Conservation (phyloP, 176 grass and related monocot species). For the Melocanna baccifera region DNA sequence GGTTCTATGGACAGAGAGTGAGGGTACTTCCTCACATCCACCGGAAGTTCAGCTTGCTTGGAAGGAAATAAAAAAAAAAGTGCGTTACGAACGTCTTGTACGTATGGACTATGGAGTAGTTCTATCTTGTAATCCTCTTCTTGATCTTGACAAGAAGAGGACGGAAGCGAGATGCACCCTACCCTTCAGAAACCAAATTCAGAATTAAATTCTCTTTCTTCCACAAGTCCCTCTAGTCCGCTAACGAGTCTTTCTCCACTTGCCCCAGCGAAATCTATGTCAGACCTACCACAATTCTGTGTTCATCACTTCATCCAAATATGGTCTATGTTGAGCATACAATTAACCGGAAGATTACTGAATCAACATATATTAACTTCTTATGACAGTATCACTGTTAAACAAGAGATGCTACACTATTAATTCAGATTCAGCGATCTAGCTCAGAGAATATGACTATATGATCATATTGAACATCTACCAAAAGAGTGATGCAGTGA, state of each 20-base stretch:
- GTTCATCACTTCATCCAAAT: background rate
- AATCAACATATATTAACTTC: background rate
- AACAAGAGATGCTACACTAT: background rate
- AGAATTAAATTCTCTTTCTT: background rate
- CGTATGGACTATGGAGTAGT: background rate
- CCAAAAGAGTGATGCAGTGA: background rate
- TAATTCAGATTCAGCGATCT: background rate
- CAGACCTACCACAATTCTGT: constrained; percentile 24
- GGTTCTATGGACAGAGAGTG: no score
- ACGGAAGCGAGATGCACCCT: background rate
- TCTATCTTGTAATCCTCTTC: background rate
- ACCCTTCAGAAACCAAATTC: background rate
- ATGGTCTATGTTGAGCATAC: background rate
- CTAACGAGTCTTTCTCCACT: constrained; percentile 4
- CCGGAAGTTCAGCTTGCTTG: background rate
- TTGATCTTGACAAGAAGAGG: background rate
- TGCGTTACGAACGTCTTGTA: background rate
- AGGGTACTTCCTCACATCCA: background rate
- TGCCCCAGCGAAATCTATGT: constrained; percentile 3
- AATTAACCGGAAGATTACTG: background rate
- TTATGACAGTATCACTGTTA: background rate
- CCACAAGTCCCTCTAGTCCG: background rate
- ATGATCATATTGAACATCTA: background rate
- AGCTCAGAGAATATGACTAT: background rate
- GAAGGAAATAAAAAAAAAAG: background rate